Evolutionary conservation across 1,284 basidiomycete genomes (phyloP).

Genomic region (Paramarasmius palmivorus): DNA sequence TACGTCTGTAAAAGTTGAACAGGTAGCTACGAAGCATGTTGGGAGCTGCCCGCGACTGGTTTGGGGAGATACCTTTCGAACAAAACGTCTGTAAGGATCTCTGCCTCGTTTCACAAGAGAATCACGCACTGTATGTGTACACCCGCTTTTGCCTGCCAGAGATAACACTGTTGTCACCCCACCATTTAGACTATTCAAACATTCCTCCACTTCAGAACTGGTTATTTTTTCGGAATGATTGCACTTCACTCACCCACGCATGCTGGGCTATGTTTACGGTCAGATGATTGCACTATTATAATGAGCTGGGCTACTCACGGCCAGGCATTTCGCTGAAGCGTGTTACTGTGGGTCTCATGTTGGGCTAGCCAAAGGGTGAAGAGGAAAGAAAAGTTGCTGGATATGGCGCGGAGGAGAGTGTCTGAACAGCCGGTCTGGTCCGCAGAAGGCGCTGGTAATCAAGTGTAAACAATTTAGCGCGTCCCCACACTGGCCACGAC

Average conservation of each 20-base stretch:
- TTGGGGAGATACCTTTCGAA: constrained; percentile 75
- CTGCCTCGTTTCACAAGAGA: constrained; percentile 6
- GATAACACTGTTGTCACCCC: constrained; percentile 75
- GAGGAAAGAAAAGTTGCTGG: neutral
- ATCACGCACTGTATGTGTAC: constrained; percentile 73
- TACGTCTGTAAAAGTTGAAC: constrained; percentile 85
- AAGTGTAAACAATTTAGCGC: constrained; percentile 4
- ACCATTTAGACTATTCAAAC: constrained; percentile 77
- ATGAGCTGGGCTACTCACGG: constrained; percentile 43
- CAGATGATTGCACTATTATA: constrained; percentile 2
- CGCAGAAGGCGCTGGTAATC: neutral
- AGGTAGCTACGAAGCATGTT: constrained; percentile 76
- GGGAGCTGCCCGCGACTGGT: constrained; percentile 73
- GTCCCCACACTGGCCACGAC: neutral
- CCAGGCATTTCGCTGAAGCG: constrained; percentile 78
- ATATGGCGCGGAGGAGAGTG: neutral
- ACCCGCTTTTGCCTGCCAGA: constrained; percentile 78
- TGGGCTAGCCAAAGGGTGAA: constrained; percentile 18
- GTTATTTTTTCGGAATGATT: constrained; percentile 4
- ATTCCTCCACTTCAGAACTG: constrained; percentile 3
- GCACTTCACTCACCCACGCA: constrained; percentile 67
- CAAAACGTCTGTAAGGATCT: constrained; percentile 2
- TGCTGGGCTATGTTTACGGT: constrained; percentile 45
- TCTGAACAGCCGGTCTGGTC: constrained; percentile 2
- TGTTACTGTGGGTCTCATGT: constrained; percentile 70